A percentile compares a stretch with the other conserved stretches of the same genome.
phyloP scores from a whole-genome alignment of 345 rosid genomes.

The Eucalyptus regnans region DNA sequence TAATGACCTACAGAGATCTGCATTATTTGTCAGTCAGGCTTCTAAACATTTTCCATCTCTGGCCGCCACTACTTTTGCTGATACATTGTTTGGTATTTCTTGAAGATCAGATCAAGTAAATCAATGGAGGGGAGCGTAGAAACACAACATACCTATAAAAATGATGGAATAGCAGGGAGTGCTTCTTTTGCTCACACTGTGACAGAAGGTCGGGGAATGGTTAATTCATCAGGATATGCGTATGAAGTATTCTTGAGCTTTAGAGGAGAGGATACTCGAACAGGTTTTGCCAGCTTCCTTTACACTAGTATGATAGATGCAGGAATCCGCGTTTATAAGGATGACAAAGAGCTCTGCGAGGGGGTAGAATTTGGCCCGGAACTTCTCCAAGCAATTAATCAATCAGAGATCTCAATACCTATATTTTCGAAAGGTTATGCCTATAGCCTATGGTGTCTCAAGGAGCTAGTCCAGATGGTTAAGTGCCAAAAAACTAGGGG shows the following conservation, averaged over 20 bases:
- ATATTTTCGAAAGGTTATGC: background rate
- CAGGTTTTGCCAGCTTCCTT: background rate
- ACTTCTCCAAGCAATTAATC: background rate
- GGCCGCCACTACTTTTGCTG: no score
- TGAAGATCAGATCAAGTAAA: no score
- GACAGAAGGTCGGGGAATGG: no score
- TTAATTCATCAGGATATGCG: no score
- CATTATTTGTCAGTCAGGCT: no score
- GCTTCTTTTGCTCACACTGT: no score
- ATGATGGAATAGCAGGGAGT: no score
- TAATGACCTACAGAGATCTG: no score
- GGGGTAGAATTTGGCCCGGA: background rate
- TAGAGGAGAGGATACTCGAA: background rate
- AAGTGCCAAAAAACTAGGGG: background rate
- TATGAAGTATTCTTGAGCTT: background rate
- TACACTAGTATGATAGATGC: background rate
- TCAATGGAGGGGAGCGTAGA: no score
- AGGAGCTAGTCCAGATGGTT: background rate
- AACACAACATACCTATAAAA: no score
- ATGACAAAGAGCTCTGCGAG: rapidly evolving
- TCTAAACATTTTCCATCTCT: no score
- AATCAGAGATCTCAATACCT: background rate
- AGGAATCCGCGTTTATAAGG: background rate
- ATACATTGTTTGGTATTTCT: no score
- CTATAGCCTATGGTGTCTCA: background rate